A percentile compares a stretch with the other conserved stretches of the same genome.
Conservation (phyloP, 805 yeast genomes). For the Wickerhamomyces queroliae region DNA sequence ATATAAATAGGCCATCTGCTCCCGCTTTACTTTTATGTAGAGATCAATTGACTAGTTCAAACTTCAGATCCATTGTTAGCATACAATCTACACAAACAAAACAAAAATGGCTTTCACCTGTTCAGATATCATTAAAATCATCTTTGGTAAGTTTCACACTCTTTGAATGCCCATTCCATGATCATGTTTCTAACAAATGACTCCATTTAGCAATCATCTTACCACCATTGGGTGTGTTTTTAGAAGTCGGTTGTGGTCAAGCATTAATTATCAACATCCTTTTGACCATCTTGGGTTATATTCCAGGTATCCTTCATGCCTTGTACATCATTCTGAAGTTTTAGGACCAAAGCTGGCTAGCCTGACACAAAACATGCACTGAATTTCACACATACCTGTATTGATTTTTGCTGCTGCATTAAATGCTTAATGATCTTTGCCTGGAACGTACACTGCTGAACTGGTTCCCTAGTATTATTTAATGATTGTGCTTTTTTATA, state of each 20-base stretch:
- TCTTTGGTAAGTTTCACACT: conserved; percentile 23
- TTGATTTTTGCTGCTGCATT: too few species aligned
- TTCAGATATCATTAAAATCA: conserved; percentile 41
- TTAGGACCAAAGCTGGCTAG: too few species aligned
- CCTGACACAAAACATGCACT: too few species aligned
- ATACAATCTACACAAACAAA: neutral
- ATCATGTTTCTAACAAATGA: too few species aligned
- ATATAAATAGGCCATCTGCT: too few species aligned
- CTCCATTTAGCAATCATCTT: conserved; percentile 34
- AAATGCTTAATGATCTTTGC: neutral
- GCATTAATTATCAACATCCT: conserved; percentile 40
- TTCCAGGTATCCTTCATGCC: conserved; percentile 67
- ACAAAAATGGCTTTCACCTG: conserved; percentile 39
- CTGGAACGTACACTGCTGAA: too few species aligned
- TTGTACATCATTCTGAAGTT: conserved; percentile 39
- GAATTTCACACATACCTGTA: too few species aligned
- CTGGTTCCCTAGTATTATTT: too few species aligned
- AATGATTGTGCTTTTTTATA: neutral
- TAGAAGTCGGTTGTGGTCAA: conserved; percentile 42
- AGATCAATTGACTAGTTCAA: too few species aligned
- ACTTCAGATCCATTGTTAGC: too few species aligned
- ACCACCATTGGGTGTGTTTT: conserved; percentile 54
- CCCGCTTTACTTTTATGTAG: too few species aligned
- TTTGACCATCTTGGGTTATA: conserved; percentile 61
- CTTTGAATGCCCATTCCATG: too few species aligned